Percentiles rank a stretch among this genome's conserved stretches.
Evolutionary conservation across 441 rosid species (phyloP).

Genomic region (Syzygium syzygioides): DNA sequence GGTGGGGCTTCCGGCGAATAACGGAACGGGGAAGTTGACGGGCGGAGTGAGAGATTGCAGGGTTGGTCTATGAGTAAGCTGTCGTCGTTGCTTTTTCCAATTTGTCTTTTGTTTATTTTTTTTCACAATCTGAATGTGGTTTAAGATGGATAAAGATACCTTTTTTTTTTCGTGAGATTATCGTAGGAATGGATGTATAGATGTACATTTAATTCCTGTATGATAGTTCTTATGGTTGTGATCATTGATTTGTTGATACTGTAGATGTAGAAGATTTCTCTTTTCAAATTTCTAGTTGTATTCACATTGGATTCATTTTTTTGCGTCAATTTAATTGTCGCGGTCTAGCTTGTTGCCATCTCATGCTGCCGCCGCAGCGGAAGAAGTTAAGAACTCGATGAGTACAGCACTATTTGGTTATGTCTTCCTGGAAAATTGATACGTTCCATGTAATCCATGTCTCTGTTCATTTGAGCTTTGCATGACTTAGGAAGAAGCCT

Average conservation of each 20-base stretch:
- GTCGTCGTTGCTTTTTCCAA: not conserved
- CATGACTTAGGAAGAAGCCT: not conserved
- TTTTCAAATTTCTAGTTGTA: not conserved
- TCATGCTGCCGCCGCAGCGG: not conserved
- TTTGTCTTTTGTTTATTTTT: not conserved
- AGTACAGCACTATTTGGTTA: not conserved
- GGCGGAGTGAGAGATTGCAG: conserved; percentile 39
- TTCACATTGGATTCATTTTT: not conserved
- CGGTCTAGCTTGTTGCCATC: not conserved
- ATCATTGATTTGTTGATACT: not conserved
- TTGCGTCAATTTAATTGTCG: not conserved
- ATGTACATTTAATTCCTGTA: not conserved
- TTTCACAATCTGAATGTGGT: not conserved
- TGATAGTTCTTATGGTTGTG: not conserved
- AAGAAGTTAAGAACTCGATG: not conserved
- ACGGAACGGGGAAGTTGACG: conserved; percentile 45
- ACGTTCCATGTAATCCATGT: not conserved
- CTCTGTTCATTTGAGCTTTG: not conserved
- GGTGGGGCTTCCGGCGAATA: conserved; percentile 24
- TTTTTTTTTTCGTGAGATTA: not conserved
- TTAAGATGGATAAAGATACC: not conserved
- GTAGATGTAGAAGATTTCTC: not conserved
- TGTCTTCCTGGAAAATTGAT: not conserved
- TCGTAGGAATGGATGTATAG: not conserved
- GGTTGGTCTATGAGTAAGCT: conserved; percentile 22